Evolutionary conservation across 805 yeast species (phyloP), one percentile per base, ranked within the genome.

Genomic region (Yamadazyma nakazawae): DNA sequence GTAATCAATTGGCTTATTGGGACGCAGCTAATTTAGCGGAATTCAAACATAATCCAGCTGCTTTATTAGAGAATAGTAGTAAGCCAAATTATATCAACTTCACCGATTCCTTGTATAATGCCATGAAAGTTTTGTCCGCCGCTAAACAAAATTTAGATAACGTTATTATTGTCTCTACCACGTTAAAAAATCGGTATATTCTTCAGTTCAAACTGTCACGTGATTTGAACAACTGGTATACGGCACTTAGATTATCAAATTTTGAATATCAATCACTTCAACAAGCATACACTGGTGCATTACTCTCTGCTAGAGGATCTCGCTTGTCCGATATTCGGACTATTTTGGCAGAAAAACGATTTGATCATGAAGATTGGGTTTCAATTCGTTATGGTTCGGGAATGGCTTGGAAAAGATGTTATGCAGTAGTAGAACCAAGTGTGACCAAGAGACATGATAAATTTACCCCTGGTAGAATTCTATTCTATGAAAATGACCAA

Each of bases 351-450:
- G 96, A 87, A 53, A 84, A 94, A 16, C 84, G 92, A 59, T 87
- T 82, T 61, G 81, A 80, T 49, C 94, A 89, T 60, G 96, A 88
- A 64, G 97, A 91, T 58, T 92, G 97, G 97, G 90, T 86, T 37
- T 79, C 90, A 62, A 96, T 94, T 14, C 76, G 98, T 54, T 94
- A 92, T 64, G 98, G 99, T 16, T 80, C 94, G 9, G 99, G 99
- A 19, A 88, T 89, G 96, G 96, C 97, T 1, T 94, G 97, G 97
- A 87, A 84, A 60, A 78, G 96, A 49, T 92, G 97, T 60, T 94
- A 80, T 70, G 92, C 96, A 2, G 96, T 91, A 10, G 79, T 92
- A 47, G 87, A 86, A 54, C 91, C 91, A 54, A 70, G 90, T 56
- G 53, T 70, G 34, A 60, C 75, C 57, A 82, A 71, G 61, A 67